These are phyloP conservation scores for Coniochaeta sp. DNA, from an alignment of 2,329 filamentous ascomycete genomes.

Conservation along the genomic window DNA sequence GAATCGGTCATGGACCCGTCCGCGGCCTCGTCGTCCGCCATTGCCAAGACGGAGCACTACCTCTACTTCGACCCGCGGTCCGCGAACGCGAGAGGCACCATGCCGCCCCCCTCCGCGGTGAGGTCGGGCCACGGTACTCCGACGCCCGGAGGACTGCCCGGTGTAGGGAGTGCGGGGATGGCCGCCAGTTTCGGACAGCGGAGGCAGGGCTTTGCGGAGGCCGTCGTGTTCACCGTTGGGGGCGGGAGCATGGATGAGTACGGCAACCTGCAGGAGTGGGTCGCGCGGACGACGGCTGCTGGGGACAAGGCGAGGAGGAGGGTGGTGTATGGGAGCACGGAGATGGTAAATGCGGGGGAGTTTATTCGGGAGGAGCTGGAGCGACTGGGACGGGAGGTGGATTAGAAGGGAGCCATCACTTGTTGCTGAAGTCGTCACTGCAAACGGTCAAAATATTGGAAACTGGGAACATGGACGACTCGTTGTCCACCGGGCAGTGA, in stretches of 20 bases:
- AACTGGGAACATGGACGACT: too few relatives aligned
- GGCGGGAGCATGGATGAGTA: constrained; percentile 99
- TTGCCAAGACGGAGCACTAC: constrained; percentile 93
- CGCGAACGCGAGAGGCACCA: constrained; percentile 84
- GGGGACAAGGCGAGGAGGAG: constrained; percentile 59
- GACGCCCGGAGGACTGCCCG: constrained; percentile 39
- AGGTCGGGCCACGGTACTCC: constrained; percentile 30
- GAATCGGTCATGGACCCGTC: constrained; percentile 97
- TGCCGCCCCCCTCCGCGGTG: constrained; percentile 68
- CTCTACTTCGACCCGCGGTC: constrained; percentile 95
- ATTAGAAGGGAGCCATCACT: background rate
- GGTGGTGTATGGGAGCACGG: constrained; percentile 93
- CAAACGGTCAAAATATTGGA: too few relatives aligned
- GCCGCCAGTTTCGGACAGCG: constrained; percentile 85
- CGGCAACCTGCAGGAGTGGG: constrained; percentile 95
- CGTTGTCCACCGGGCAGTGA: too few relatives aligned
- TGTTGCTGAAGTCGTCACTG: background rate
- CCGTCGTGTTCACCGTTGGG: constrained; percentile 89
- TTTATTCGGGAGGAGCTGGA: constrained; percentile 60
- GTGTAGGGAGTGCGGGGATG: constrained; percentile 48
- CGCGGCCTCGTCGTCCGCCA: constrained; percentile 80
- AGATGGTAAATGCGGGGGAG: constrained; percentile 62
- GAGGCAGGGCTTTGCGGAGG: constrained; percentile 81
- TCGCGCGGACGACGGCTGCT: constrained; percentile 56
- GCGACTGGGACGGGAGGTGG: constrained; percentile 51